Percentiles rank a stretch among this genome's conserved stretches.
Evolutionary conservation across 169 alveolate species (phyloP).

Genomic region (Cryptosporidium parvum): DNA sequence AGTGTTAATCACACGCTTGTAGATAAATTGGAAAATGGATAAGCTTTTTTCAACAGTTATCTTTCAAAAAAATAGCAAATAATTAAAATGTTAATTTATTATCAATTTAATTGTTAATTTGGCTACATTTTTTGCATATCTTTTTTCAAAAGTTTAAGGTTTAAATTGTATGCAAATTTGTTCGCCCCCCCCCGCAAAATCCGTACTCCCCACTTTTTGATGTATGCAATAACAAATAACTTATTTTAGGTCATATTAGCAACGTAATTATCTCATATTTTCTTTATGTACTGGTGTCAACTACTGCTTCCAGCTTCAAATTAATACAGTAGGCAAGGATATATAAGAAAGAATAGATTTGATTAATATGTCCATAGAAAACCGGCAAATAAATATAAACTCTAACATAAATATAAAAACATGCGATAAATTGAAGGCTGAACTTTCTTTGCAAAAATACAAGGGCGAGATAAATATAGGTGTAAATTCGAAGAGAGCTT

Average conservation of each 20-base stretch:
- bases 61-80: not conserved
- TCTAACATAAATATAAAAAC: not conserved
- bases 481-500: not conserved
- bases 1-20: not conserved
- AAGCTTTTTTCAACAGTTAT: no score
- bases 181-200: not conserved
- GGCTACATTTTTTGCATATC: not conserved
- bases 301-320: not conserved
- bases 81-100: no score
- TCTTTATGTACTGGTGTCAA: not conserved
- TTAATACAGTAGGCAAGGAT: not conserved
- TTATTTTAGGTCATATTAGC: not conserved
- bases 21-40: not conserved
- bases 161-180: not conserved
- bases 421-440: not conserved
- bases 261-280: not conserved
- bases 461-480: not conserved
- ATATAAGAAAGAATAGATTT: not conserved
- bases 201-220: not conserved
- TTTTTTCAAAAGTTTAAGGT: not conserved
- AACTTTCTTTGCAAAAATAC: not conserved
- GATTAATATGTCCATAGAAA: not conserved
- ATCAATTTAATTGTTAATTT: not conserved
- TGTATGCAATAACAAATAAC: not conserved
- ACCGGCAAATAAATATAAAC: conserved; percentile 1